Percentiles rank a stretch among this genome's conserved stretches.
These are phyloP conservation scores for Pholiota molesta DNA, from an alignment of 768 basidiomycete species.

Conservation along the genomic window DNA sequence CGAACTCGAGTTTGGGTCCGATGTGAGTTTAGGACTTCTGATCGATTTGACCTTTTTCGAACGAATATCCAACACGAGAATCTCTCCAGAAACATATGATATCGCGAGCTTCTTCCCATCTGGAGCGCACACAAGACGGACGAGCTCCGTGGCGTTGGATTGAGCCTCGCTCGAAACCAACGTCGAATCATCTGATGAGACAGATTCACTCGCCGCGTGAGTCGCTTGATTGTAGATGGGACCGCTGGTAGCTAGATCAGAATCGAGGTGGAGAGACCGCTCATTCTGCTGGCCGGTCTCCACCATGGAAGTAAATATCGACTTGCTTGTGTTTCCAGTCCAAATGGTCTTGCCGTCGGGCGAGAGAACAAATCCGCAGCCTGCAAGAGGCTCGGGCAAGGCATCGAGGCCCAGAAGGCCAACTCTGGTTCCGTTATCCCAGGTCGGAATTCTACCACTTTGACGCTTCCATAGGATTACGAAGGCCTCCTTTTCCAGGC, in stretches of 20 bases:
- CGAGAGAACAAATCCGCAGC: constrained; percentile 11
- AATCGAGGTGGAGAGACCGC: background rate
- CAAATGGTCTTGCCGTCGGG: constrained; percentile 7
- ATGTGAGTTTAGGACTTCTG: background rate
- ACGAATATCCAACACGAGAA: constrained; percentile 6
- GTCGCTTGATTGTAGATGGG: background rate
- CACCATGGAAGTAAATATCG: constrained; percentile 6
- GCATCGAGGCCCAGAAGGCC: constrained; percentile 6
- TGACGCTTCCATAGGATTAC: constrained; percentile 1
- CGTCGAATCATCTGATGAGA: background rate
- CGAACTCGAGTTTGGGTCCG: background rate
- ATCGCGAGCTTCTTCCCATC: constrained; percentile 5
- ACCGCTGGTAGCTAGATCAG: constrained; percentile 4
- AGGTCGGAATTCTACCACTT: background rate
- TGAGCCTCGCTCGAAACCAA: background rate
- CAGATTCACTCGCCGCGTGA: background rate
- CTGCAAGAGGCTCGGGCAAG: constrained; percentile 3
- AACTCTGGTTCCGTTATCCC: background rate
- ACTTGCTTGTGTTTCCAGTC: constrained; percentile 6
- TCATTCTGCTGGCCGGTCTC: constrained; percentile 6
- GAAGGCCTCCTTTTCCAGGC: constrained; percentile 1
- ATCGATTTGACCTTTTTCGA: constrained; percentile 9
- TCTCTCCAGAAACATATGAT: constrained; percentile 3
- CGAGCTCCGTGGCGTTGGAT: background rate
- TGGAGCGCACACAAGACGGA: constrained; percentile 1